Conservation (phyloP, 2,329 filamentous ascomycete genomes). For the Colletotrichum sp. region DNA sequence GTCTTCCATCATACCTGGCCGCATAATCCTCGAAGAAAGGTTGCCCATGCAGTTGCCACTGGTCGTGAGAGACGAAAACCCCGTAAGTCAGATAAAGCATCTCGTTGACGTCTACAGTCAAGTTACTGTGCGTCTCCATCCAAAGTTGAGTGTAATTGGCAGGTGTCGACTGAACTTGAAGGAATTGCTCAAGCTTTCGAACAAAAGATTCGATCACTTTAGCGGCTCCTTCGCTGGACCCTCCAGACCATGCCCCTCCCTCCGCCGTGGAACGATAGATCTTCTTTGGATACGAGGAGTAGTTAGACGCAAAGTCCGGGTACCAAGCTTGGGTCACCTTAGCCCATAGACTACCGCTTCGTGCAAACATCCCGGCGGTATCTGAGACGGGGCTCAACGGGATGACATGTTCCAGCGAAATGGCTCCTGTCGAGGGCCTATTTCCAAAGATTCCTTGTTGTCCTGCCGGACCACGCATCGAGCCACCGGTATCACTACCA, state of each 20-base stretch:
- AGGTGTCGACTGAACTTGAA: not conserved
- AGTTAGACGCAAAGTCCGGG: not conserved
- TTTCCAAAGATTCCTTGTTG: conserved; percentile 49
- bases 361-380: not conserved
- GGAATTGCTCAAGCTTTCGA: not conserved
- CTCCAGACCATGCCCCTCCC: not conserved
- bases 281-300: not conserved
- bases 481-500: conserved; percentile 24
- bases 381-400: conserved; percentile 36
- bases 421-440: conserved; percentile 43
- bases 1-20: conserved; percentile 33
- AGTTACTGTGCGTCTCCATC: not conserved
- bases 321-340: not conserved
- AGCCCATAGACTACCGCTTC: not conserved
- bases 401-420: conserved; percentile 42
- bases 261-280: not conserved
- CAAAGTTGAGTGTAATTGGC: not conserved
- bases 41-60: not conserved
- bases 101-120: not conserved
- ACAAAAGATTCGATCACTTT: not conserved
- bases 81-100: not conserved
- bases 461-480: conserved; percentile 36
- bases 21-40: not conserved
- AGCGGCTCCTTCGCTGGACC: not conserved
- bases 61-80: not conserved